These are phyloP conservation scores for Penicillium sp. DNA, from an alignment of 2,329 filamentous ascomycete genomes.

Conservation along the genomic window DNA sequence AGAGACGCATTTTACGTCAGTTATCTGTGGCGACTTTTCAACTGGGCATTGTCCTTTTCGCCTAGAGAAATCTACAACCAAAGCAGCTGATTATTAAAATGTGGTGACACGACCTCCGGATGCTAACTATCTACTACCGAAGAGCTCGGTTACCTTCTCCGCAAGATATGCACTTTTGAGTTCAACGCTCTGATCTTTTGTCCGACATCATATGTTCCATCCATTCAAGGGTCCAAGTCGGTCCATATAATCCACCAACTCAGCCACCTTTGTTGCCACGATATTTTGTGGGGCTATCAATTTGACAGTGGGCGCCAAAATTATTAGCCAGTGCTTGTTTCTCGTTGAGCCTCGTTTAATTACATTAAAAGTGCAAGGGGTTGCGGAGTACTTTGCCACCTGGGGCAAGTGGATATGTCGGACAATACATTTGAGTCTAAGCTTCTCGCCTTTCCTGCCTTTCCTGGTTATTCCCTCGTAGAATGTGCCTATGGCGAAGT, in stretches of 20 bases:
- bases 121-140: neutral
- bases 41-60: too few species aligned
- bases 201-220: neutral
- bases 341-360: neutral
- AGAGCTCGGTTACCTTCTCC: neutral
- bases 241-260: neutral
- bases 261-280: neutral
- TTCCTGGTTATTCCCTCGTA: neutral
- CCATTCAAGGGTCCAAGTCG: neutral
- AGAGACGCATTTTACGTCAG: slow-evolving; percentile 1
- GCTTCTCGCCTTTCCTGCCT: neutral
- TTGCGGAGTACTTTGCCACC: neutral
- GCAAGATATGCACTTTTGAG: neutral
- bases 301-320: neutral
- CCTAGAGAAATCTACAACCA: neutral
- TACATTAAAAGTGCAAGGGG: neutral
- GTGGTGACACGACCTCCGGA: neutral
- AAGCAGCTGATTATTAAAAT: neutral
- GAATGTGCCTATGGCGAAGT: neutral
- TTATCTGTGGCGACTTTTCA: neutral
- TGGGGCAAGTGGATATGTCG: neutral
- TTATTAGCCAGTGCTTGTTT: neutral
- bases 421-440: neutral
- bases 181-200: neutral
- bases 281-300: neutral